Evolutionary conservation across 2,329 filamentous ascomycete species (phyloP).

Genomic region (Hansfordia pulvinata): DNA sequence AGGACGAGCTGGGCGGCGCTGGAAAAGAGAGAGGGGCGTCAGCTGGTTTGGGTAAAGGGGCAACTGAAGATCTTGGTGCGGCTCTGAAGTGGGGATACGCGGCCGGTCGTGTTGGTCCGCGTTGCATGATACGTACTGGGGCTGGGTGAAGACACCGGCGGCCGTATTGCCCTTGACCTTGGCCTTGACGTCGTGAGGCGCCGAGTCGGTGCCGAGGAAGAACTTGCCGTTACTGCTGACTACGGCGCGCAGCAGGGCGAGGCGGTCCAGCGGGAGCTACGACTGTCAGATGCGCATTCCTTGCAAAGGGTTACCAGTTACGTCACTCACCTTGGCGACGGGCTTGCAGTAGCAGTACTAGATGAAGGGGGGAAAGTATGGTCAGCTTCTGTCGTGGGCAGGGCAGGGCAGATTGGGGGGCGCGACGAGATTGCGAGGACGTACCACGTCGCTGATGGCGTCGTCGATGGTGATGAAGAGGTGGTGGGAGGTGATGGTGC

Average conservation of each 20-base stretch:
- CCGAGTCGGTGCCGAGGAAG: conserved; percentile 49
- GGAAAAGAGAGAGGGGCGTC: conserved; percentile 1
- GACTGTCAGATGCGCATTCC: no score
- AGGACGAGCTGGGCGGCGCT: conserved; percentile 41
- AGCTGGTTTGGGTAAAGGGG: conserved; percentile 47
- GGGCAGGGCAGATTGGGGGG: conserved; percentile 21
- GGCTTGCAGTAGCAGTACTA: conserved; percentile 70
- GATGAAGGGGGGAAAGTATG: no score
- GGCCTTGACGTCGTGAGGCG: conserved; percentile 46
- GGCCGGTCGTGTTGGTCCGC: no score
- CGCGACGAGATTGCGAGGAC: conserved; percentile 1
- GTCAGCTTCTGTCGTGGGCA: no score
- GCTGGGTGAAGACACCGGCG: conserved; percentile 71
- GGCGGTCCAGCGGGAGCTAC: conserved; percentile 51
- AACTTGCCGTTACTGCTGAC: conserved; percentile 33
- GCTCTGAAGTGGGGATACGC: no score
- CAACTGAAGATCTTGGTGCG: no score
- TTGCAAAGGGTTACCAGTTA: no score
- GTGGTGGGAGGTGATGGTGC: conserved; percentile 79
- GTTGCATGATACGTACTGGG: no score
- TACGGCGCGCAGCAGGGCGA: conserved; percentile 35
- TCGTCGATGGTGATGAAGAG: conserved; percentile 69
- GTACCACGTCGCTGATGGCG: conserved; percentile 39
- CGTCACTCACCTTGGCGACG: conserved; percentile 62
- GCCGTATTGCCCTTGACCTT: conserved; percentile 41